phyloP scores from a whole-genome alignment of 768 basidiomycete genomes.

The Brasilioporus rufonigricans region DNA sequence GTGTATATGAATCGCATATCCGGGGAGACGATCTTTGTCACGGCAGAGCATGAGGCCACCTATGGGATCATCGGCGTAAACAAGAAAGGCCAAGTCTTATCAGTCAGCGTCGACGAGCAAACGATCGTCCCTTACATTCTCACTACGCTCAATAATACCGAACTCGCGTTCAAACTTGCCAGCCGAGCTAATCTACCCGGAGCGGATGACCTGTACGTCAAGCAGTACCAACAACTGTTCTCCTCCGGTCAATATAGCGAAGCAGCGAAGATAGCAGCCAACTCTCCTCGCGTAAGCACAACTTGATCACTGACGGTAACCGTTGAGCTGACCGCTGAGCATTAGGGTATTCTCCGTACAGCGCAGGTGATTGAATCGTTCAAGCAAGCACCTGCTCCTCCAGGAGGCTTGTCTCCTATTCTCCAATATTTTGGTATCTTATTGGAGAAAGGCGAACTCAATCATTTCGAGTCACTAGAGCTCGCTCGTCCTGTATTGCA shows the following conservation, averaged over 20 bases:
- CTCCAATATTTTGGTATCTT: constrained; percentile 98
- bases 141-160: constrained; percentile 91
- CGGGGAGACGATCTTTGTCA: constrained; percentile 98
- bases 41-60: constrained; percentile 90
- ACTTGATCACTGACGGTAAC: not conserved
- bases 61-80: constrained; percentile 99
- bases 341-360: constrained; percentile 89
- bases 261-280: constrained; percentile 97
- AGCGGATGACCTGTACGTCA: constrained; percentile 93
- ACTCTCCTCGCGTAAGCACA: constrained; percentile 80
- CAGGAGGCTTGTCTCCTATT: constrained; percentile 91
- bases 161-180: constrained; percentile 96
- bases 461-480: constrained; percentile 93
- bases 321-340: constrained; percentile 3
- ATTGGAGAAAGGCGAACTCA: constrained; percentile 97
- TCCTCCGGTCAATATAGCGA: constrained; percentile 85
- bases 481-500: constrained; percentile 93
- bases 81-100: constrained; percentile 98
- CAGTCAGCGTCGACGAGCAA: constrained; percentile 95
- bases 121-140: constrained; percentile 95
- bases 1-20: constrained; percentile 99
- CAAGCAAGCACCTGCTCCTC: constrained; percentile 89
- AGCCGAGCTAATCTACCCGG: constrained; percentile 95
- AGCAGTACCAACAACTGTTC: constrained; percentile 92
- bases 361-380: constrained; percentile 95